Conservation (phyloP, 2,329 filamentous ascomycete species). For the Fusarium clavum region DNA sequence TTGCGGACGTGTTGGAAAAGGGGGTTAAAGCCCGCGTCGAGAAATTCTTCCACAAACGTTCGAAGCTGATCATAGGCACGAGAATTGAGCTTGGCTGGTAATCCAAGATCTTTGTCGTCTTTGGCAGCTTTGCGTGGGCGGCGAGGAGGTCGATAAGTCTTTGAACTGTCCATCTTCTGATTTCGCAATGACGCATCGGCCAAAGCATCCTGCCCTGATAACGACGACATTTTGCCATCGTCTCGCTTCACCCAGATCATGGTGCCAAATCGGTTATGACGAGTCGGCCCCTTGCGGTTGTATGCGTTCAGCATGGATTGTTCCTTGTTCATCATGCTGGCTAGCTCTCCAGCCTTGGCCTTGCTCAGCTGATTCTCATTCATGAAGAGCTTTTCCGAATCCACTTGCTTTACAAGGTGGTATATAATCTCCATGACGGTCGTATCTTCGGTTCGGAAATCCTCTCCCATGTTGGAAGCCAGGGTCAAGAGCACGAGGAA, state of each 20-base stretch:
- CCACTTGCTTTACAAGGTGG: slow-evolving; percentile 90
- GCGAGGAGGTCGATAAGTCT: slow-evolving; percentile 88
- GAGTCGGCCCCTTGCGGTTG: slow-evolving; percentile 80
- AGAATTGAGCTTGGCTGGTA: slow-evolving; percentile 74
- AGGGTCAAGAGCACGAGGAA: slow-evolving; percentile 87
- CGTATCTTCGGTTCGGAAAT: slow-evolving; percentile 90
- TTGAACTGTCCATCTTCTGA: slow-evolving; percentile 89
- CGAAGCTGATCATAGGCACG: slow-evolving; percentile 82
- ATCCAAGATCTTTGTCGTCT: slow-evolving; percentile 80
- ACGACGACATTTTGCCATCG: slow-evolving; percentile 83
- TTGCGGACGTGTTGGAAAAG: slow-evolving; percentile 86
- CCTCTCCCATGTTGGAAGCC: slow-evolving; percentile 91
- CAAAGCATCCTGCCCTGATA: slow-evolving; percentile 90
- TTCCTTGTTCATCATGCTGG: slow-evolving; percentile 82
- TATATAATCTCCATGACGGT: slow-evolving; percentile 93
- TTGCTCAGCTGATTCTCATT: slow-evolving; percentile 77
- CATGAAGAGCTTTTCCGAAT: slow-evolving; percentile 87
- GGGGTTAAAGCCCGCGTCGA: slow-evolving; percentile 96
- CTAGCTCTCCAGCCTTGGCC: slow-evolving; percentile 78
- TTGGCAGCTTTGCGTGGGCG: slow-evolving; percentile 70
- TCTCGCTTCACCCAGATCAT: slow-evolving; percentile 97
- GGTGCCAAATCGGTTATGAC: slow-evolving; percentile 94
- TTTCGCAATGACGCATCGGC: slow-evolving; percentile 78
- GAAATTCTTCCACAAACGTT: slow-evolving; percentile 88
- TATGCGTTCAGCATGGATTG: slow-evolving; percentile 83